A percentile compares a stretch with the other conserved stretches of the same genome.
These are phyloP conservation scores for Aspergillus tamarii DNA, from an alignment of 2,329 filamentous ascomycete genomes.

Conservation along the genomic window DNA sequence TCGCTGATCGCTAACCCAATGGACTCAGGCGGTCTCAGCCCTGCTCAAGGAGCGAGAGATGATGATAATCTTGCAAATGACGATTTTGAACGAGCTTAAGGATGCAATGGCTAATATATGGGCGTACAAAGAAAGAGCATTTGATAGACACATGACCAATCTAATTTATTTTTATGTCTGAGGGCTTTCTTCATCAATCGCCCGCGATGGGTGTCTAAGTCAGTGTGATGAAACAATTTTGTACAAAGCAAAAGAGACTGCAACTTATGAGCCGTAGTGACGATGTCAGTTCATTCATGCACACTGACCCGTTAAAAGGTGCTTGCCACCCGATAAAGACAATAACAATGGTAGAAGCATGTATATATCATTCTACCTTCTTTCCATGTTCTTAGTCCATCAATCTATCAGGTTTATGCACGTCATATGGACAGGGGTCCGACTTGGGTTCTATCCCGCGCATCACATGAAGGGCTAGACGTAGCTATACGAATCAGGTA, in stretches of 20 bases:
- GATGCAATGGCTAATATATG: constrained; percentile 13
- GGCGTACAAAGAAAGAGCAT: constrained; percentile 25
- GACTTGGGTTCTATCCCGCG: neutral
- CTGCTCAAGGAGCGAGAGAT: constrained; percentile 37
- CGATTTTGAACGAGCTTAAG: constrained; percentile 52
- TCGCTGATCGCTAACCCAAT: constrained; percentile 58
- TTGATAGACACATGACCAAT: constrained; percentile 24
- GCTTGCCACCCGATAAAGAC: too few species aligned
- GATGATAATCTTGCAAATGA: constrained; percentile 42
- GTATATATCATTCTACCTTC: too few species aligned
- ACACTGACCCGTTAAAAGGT: too few species aligned
- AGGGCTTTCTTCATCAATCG: constrained; percentile 1
- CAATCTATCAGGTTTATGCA: neutral
- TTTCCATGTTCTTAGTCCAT: neutral
- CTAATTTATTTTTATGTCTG: constrained; percentile 12
- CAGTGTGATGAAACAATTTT: neutral
- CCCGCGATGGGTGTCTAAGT: neutral
- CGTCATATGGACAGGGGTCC: neutral
- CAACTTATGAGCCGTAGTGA: neutral
- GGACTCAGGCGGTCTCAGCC: constrained; percentile 56
- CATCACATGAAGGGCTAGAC: neutral
- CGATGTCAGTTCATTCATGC: neutral
- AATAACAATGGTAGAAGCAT: too few species aligned
- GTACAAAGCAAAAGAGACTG: neutral
- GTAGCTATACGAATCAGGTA: neutral